Conservation (phyloP, 2,329 filamentous ascomycete species). For the Tolypocladium tropicale region DNA sequence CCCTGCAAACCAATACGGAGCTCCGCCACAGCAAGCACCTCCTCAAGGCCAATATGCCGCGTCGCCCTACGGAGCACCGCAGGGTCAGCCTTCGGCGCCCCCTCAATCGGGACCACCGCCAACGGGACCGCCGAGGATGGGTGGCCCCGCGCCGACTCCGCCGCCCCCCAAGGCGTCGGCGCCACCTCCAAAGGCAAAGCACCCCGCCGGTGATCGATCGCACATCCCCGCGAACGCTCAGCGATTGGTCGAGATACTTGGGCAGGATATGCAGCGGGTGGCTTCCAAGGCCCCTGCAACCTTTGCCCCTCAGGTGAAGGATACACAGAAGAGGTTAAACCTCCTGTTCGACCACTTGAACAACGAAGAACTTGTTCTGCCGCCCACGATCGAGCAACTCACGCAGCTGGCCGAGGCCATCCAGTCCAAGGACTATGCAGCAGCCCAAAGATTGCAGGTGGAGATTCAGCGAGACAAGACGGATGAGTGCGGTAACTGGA, state of each 20-base stretch:
- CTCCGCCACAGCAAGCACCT: slow-evolving; percentile 36
- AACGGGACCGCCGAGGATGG: slow-evolving; percentile 20
- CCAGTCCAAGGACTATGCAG: slow-evolving; percentile 57
- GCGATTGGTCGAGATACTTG: slow-evolving; percentile 72
- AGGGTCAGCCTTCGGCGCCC: slow-evolving; percentile 23
- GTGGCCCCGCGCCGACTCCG: slow-evolving; percentile 25
- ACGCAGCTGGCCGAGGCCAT: slow-evolving; percentile 55
- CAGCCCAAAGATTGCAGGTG: slow-evolving; percentile 57
- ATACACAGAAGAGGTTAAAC: slow-evolving; percentile 85
- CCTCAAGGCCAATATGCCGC: slow-evolving; percentile 24
- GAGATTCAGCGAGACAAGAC: slow-evolving; percentile 69
- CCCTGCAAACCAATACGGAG: slow-evolving; percentile 30
- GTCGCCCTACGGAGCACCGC: slow-evolving; percentile 8
- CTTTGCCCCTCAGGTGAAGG: slow-evolving; percentile 81
- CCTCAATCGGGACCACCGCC: slow-evolving; percentile 29
- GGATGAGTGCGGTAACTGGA: slow-evolving; percentile 77
- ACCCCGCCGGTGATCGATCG: slow-evolving; percentile 78
- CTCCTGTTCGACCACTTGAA: slow-evolving; percentile 96
- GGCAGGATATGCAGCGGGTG: slow-evolving; percentile 78
- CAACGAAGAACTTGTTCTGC: slow-evolving; percentile 81
- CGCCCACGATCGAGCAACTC: slow-evolving; percentile 63
- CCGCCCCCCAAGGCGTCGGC: slow-evolving; percentile 37
- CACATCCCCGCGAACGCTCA: slow-evolving; percentile 74
- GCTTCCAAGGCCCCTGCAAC: slow-evolving; percentile 75
- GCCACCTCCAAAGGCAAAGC: slow-evolving; percentile 47